These are phyloP conservation scores for Ephemerocybe angulata DNA, from an alignment of 768 basidiomycete genomes.

Conservation along the genomic window DNA sequence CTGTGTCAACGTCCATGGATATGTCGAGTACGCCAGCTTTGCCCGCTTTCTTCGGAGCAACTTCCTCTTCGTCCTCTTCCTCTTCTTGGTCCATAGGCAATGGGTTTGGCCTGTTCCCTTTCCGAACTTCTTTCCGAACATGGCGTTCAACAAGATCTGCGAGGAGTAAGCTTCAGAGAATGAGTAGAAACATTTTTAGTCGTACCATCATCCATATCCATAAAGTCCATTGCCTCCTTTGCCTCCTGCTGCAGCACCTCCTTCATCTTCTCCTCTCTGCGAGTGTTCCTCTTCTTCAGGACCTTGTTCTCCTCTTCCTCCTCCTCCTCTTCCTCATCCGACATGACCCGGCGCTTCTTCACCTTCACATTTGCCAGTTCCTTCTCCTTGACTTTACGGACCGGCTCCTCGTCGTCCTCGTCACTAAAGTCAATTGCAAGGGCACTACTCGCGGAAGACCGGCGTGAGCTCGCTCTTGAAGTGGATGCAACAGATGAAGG, in stretches of 20 bases:
- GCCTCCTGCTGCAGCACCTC: constrained; percentile 30
- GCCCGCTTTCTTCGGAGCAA: constrained; percentile 13
- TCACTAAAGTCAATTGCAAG: neutral
- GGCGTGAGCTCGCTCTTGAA: neutral
- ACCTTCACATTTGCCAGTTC: constrained; percentile 21
- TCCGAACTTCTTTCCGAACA: constrained; percentile 21
- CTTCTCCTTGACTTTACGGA: neutral
- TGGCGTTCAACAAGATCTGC: constrained; percentile 32
- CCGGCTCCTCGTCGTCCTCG: neutral
- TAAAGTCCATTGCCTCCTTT: constrained; percentile 53
- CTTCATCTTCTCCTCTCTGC: constrained; percentile 29
- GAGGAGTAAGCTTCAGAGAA: neutral
- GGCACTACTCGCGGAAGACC: neutral
- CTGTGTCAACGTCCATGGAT: constrained; percentile 12
- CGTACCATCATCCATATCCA: constrained; percentile 76
- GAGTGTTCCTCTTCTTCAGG: constrained; percentile 24
- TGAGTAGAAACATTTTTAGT: neutral
- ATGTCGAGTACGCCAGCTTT: constrained; percentile 17
- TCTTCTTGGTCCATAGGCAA: constrained; percentile 14
- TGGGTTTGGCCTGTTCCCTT: constrained; percentile 2
- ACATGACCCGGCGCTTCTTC: constrained; percentile 48
- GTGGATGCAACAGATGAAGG: constrained; percentile 6
- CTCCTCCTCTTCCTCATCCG: constrained; percentile 61
- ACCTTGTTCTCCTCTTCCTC: constrained; percentile 25
- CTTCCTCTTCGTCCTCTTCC: constrained; percentile 11